Base-by-base conservation (phyloP, 1,139 yeast species). In the Kazachstania sp. region DNA sequence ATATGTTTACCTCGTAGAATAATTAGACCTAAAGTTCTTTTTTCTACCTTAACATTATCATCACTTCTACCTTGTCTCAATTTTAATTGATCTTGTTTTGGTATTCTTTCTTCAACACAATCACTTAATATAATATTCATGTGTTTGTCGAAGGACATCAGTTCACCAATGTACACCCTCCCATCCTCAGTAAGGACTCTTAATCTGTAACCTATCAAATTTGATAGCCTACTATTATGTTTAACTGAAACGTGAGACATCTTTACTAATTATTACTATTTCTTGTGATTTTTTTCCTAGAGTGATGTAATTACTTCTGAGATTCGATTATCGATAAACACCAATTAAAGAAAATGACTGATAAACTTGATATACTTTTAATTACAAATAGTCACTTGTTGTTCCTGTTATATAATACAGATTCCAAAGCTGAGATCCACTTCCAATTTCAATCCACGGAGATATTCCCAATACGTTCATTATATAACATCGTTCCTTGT, bases 1-100 rank as follows among this genome's bases (percentile, higher is more conserved):
- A 92, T 79, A 54, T 84, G 87, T 54, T 86, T 97, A 2, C 98
- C 98, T 55, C 98, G 75, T 44, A 92, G 69, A 37, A 92, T 83
- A 7, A 86, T 76, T 47, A 92, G 73, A 0, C 98, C 98, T 39
- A 92, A 67, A 2, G 80, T 70, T 49, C 97, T 71, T 61, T 81
- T 84, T 68, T 66, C 57, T 54, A 61, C 44, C 53, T 57, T 31
- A 61, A 58, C 55, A 45, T 53, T 50, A 23, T n/a, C 13, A 9
- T 29, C 15, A 1, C 13, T 18, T 53, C 60, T 50, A 46, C 58
- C 58, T 38, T 44, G 50, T 37, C 43, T 55, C 75, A 70, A 46
- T 70, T 74, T 44, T 60, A 63, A 28, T 81, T 76, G 39, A 39
- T 61, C 64, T 54, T 80, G 81, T 57, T 79, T 82, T 4, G 95